phyloP scores from a whole-genome alignment of 768 basidiomycete species.

The Lentinus tigrinus region DNA sequence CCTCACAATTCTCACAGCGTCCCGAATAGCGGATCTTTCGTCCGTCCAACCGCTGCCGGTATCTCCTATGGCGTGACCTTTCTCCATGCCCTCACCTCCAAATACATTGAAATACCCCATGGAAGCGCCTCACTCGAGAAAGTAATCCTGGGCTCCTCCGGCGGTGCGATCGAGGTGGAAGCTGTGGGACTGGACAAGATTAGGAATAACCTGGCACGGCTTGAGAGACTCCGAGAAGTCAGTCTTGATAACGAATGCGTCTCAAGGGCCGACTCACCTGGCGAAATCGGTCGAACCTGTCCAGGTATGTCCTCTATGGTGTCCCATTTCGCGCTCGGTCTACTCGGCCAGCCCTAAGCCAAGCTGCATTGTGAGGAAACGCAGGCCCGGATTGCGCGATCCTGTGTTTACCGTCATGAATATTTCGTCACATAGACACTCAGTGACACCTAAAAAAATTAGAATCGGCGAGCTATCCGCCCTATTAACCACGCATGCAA shows the following conservation, averaged over 20 bases:
- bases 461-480: too few species aligned
- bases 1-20: constrained; percentile 38
- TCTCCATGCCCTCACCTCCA: constrained; percentile 66
- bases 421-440: too few species aligned
- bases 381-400: too few species aligned
- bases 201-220: constrained; percentile 60
- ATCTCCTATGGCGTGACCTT: constrained; percentile 69
- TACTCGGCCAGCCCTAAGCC: too few species aligned
- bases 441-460: too few species aligned
- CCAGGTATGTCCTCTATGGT: constrained; percentile 56
- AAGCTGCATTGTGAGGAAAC: too few species aligned
- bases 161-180: constrained; percentile 81
- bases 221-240: constrained; percentile 70
- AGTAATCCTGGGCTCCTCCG: constrained; percentile 77
- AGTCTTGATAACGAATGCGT: constrained; percentile 76
- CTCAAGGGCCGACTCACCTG: constrained; percentile 46
- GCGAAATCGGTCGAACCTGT: constrained; percentile 55
- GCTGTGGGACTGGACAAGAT: constrained; percentile 83
- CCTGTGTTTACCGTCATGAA: too few species aligned
- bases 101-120: constrained; percentile 71
- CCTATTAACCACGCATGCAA: too few species aligned
- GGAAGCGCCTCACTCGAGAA: constrained; percentile 55
- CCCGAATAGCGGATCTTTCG: constrained; percentile 72
- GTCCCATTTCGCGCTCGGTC: background rate
- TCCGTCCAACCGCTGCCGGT: constrained; percentile 57